These are phyloP conservation scores for Plantago coronopus DNA, from an alignment of 305 asterid genomes.

Conservation along the genomic window DNA sequence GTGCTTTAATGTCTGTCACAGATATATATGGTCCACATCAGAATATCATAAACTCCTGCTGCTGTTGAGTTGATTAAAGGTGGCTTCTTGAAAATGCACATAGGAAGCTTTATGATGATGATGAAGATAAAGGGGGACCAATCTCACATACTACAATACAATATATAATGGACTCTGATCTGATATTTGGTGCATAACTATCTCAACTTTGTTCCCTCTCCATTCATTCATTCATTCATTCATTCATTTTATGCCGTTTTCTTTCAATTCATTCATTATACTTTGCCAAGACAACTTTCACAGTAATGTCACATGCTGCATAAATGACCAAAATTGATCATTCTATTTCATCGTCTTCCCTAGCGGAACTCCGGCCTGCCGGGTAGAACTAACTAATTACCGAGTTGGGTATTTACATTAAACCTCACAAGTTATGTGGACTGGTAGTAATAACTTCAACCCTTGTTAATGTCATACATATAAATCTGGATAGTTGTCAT, in stretches of 20 bases:
- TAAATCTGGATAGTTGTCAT: no score
- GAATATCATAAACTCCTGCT: background rate
- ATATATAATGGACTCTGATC: conserved; percentile 23
- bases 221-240: conserved; percentile 1
- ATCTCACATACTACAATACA: no score
- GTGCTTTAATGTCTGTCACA: background rate
- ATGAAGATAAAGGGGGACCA: conserved; percentile 22
- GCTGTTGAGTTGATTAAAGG: background rate
- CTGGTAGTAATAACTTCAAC: no score
- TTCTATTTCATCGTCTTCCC: no score
- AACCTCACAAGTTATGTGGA: no score
- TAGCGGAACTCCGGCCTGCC: no score
- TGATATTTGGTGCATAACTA: conserved; percentile 29
- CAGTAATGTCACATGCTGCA: no score
- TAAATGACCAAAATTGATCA: no score
- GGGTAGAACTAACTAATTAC: no score
- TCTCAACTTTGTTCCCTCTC: conserved; percentile 1
- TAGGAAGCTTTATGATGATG: background rate
- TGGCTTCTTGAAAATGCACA: conserved; percentile 10
- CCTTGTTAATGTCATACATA: no score
- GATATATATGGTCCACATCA: conserved; percentile 5
- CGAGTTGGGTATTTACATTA: no score
- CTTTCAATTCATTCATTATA: background rate
- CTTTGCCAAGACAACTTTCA: no score
- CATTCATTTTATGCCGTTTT: background rate